Evolutionary conservation across 176 grass and related monocot species (phyloP).

Genomic region (Saccharum spontaneum): DNA sequence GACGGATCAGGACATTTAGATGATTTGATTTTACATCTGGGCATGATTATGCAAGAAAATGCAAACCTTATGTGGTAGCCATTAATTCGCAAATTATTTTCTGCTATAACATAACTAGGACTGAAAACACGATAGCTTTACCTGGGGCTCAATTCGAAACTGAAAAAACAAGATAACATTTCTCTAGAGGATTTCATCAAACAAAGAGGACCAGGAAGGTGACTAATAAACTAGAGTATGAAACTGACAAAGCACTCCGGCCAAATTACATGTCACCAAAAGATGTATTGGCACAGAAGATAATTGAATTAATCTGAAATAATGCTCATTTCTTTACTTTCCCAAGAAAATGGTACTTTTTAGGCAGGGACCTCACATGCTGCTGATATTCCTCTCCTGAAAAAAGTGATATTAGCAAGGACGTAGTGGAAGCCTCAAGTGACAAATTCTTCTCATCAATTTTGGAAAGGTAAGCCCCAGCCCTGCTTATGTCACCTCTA

Average conservation of each 20-base stretch:
- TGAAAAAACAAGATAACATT: neutral
- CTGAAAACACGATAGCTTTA: neutral
- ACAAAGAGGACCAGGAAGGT: neutral
- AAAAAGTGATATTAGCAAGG: neutral
- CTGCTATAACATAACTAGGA: neutral
- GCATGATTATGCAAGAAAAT: neutral
- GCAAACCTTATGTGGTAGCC: neutral
- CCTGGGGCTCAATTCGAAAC: neutral
- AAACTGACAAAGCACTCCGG: neutral
- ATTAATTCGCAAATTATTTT: neutral
- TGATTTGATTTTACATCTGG: neutral
- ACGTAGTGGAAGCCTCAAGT: conserved; percentile 4
- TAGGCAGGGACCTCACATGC: neutral
- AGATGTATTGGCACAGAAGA: neutral
- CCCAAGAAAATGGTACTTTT: neutral
- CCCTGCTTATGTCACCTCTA: neutral
- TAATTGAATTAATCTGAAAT: neutral
- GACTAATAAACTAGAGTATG: neutral
- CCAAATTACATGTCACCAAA: neutral
- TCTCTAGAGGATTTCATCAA: neutral
- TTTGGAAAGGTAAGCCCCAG: neutral
- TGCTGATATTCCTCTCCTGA: neutral
- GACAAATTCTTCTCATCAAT: neutral
- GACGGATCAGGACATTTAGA: neutral
- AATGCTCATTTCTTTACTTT: neutral